These are phyloP conservation scores for Lipomyces yamadae DNA, from an alignment of 805 yeast species.

Conservation along the genomic window DNA sequence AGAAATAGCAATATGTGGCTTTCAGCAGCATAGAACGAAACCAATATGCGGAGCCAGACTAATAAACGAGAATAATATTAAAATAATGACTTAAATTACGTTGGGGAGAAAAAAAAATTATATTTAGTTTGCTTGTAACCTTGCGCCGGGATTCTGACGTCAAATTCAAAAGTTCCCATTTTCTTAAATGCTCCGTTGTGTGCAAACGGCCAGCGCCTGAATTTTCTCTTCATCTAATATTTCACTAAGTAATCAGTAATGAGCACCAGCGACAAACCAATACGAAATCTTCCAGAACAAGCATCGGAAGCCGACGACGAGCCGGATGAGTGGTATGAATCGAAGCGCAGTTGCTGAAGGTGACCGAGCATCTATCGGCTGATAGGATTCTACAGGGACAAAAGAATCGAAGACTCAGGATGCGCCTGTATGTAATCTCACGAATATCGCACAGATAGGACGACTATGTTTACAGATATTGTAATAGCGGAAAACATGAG, in stretches of 20 bases:
- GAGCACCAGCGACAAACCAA: conserved; percentile 12
- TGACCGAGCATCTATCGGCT: not conserved
- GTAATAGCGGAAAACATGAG: conserved; percentile 64
- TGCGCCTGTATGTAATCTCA: conserved; percentile 54
- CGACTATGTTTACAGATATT: not conserved
- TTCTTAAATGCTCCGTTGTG: not conserved
- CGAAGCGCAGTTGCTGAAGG: not conserved
- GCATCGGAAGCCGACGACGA: conserved; percentile 54
- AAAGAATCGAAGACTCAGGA: conserved; percentile 73
- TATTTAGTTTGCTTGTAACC: too few relatives aligned
- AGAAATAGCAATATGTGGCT: not conserved
- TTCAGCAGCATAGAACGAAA: not conserved
- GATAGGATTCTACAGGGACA: conserved; percentile 55
- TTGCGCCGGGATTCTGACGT: too few relatives aligned
- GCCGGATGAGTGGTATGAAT: conserved; percentile 68
- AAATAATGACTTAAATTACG: not conserved
- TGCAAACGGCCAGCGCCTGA: not conserved
- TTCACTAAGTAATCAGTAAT: not conserved
- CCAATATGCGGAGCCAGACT: not conserved
- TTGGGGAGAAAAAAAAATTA: not conserved
- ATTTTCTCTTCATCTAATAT: not conserved
- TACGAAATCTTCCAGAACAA: not conserved
- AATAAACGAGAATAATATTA: not conserved
- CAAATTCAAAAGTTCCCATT: not conserved
- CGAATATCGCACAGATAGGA: not conserved